Conservation (phyloP, 2,329 filamentous ascomycete species). For the Calonectria multiphialidica region DNA sequence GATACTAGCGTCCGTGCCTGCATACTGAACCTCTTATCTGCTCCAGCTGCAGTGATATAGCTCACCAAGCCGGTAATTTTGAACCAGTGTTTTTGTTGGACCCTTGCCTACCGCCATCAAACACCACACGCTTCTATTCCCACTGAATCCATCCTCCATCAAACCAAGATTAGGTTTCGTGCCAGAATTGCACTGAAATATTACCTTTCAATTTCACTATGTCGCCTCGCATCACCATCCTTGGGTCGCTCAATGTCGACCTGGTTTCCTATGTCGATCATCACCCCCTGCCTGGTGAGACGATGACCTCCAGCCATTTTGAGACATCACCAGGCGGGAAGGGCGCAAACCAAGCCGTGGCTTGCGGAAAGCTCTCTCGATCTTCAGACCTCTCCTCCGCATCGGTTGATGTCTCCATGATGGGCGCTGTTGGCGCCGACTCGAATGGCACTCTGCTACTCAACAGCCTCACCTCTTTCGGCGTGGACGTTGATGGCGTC, state of each 20-base stretch:
- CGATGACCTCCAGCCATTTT: conserved; percentile 74
- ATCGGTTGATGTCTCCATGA: conserved; percentile 63
- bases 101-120: neutral
- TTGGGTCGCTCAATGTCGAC: conserved; percentile 79
- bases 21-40: neutral
- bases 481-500: conserved; percentile 60
- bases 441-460: conserved; percentile 62
- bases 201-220: too few species aligned
- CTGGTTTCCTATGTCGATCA: conserved; percentile 77
- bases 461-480: conserved; percentile 58
- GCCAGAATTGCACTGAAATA: too few species aligned
- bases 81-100: neutral
- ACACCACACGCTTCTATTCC: too few species aligned
- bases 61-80: neutral
- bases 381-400: conserved; percentile 15
- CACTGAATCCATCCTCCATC: neutral
- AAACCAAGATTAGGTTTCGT: too few species aligned
- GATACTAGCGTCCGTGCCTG: neutral
- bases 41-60: neutral
- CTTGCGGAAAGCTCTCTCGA: conserved; percentile 71
- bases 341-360: conserved; percentile 81
- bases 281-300: conserved; percentile 77
- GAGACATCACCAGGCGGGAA: conserved; percentile 75
- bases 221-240: conserved; percentile 53
- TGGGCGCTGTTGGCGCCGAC: conserved; percentile 68